phyloP scores from a whole-genome alignment of 768 basidiomycete genomes.

The Pleurotus salmoneostramineus region DNA sequence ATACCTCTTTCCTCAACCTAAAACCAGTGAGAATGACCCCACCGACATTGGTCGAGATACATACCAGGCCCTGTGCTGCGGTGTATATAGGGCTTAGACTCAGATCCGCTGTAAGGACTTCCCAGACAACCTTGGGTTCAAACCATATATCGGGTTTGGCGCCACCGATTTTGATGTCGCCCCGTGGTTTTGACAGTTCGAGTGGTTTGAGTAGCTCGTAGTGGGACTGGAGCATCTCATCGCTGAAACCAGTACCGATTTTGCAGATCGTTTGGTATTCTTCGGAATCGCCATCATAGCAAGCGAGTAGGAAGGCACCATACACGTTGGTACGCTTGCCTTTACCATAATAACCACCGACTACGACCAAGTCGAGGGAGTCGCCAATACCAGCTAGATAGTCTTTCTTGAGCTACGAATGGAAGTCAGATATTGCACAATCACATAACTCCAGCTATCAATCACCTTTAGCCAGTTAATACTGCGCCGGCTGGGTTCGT shows the following conservation, averaged over 20 bases:
- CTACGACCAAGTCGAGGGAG: conserved; percentile 95
- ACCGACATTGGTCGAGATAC: conserved; percentile 19
- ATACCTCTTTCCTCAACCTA: conserved; percentile 89
- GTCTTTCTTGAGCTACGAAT: conserved; percentile 89
- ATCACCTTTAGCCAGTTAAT: conserved; percentile 97
- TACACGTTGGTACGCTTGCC: conserved; percentile 98
- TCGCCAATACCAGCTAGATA: conserved; percentile 96
- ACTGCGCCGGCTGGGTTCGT: conserved; percentile 92
- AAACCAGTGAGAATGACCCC: neutral
- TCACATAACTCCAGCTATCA: neutral
- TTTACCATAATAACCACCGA: conserved; percentile 96
- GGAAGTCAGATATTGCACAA: neutral
- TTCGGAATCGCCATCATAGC: conserved; percentile 92
- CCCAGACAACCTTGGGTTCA: conserved; percentile 97
- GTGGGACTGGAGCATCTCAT: conserved; percentile 80
- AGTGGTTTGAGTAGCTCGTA: conserved; percentile 80
- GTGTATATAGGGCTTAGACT: conserved; percentile 95
- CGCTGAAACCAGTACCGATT: conserved; percentile 97
- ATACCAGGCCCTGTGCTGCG: conserved; percentile 87
- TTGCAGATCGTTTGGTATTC: conserved; percentile 98
- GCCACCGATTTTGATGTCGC: conserved; percentile 85
- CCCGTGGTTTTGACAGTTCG: conserved; percentile 63
- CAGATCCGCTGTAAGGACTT: conserved; percentile 94
- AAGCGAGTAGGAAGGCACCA: conserved; percentile 96
- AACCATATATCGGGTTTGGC: conserved; percentile 99